Evolutionary conservation across 148 eudicot genomes (phyloP).

Genomic region (Vaccinium myrtillus): DNA sequence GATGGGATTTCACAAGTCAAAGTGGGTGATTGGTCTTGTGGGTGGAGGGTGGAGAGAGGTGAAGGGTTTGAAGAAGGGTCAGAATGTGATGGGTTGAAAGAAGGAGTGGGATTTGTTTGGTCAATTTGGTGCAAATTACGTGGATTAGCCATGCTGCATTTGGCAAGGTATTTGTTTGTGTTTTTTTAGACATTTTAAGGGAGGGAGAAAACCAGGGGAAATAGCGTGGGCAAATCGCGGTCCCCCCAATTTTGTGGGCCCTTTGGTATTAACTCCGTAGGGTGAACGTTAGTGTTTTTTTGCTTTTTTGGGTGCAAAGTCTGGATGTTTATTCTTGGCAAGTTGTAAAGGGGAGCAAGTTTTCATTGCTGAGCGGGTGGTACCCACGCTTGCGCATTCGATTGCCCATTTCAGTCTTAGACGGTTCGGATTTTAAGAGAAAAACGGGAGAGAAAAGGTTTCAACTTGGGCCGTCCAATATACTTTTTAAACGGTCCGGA

Average conservation of each 20-base stretch:
- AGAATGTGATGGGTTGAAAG: not conserved
- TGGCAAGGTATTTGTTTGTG: not conserved
- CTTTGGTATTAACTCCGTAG: not conserved
- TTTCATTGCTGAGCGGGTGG: no score
- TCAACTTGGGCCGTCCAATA: no score
- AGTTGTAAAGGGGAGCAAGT: no score
- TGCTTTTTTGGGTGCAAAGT: no score
- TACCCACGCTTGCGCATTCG: no score
- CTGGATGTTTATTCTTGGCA: no score
- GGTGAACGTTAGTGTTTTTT: not conserved
- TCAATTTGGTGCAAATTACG: not conserved
- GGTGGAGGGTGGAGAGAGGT: not conserved
- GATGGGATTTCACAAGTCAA: slow-evolving; percentile 4
- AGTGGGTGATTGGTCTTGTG: not conserved
- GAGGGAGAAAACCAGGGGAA: not conserved
- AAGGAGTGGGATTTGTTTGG: not conserved
- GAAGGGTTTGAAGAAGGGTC: not conserved
- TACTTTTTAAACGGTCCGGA: no score
- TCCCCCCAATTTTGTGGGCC: not conserved
- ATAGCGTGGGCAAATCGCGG: slow-evolving; percentile 2
- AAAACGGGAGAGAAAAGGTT: no score
- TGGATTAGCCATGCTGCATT: not conserved
- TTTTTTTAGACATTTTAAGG: not conserved
- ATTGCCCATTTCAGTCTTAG: no score
- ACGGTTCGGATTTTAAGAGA: no score